A percentile compares a stretch with the other conserved stretches of the same genome.
phyloP scores from a whole-genome alignment of 1,284 basidiomycete genomes.

The Coriolopsis trogii region DNA sequence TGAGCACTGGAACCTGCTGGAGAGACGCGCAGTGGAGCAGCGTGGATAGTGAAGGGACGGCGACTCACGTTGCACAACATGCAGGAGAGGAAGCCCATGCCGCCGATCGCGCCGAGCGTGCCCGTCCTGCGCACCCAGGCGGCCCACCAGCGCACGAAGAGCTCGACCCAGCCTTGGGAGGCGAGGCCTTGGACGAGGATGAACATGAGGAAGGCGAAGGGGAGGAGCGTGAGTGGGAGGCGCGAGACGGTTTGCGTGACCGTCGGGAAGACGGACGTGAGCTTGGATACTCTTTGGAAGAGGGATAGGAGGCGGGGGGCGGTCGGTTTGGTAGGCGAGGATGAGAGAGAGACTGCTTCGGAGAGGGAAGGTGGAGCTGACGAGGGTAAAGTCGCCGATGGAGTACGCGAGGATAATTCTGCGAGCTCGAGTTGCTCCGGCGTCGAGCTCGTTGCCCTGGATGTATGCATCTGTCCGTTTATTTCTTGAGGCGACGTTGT shows the following conservation, averaged over 20 bases:
- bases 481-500: not conserved
- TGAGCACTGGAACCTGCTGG: not conserved
- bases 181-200: conserved; percentile 89
- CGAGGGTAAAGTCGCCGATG: not conserved
- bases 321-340: not conserved
- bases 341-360: not conserved
- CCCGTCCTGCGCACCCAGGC: conserved; percentile 47
- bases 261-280: conserved; percentile 64
- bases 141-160: conserved; percentile 79
- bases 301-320: not conserved
- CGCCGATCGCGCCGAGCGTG: conserved; percentile 48
- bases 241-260: conserved; percentile 70
- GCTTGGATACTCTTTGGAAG: not conserved
- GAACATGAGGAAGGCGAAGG: conserved; percentile 95
- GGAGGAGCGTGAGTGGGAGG: conserved; percentile 81
- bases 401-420: conserved; percentile 5
- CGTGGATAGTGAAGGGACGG: not conserved
- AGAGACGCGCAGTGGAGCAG: not conserved
- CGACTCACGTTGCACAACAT: conserved; percentile 78
- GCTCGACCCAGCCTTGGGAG: conserved; percentile 88
- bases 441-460: not conserved
- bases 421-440: conserved; percentile 10
- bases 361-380: not conserved
- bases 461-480: not conserved
- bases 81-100: conserved; percentile 53